Percentiles rank a stretch among this genome's conserved stretches.
Evolutionary conservation across 1,139 yeast species (phyloP).

Genomic region (Saccharomyces hybrid): DNA sequence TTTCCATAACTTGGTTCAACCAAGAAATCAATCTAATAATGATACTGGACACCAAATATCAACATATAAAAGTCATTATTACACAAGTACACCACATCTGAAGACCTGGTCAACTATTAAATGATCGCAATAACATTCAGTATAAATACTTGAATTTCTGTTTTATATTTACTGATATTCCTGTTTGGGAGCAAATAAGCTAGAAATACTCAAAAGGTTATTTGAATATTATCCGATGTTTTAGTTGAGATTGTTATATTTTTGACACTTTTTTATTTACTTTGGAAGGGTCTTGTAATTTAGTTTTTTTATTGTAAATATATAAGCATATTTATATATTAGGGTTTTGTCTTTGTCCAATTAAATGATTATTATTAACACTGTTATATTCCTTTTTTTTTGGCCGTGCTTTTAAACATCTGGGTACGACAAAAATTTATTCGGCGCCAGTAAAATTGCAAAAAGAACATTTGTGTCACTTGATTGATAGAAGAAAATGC

Average conservation of each 20-base stretch:
- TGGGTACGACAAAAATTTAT: neutral
- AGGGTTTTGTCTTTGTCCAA: neutral
- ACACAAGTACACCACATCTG: slow-evolving; percentile 47
- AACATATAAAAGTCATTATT: slow-evolving; percentile 45
- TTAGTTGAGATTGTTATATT: neutral
- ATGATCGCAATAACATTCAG: slow-evolving; percentile 26
- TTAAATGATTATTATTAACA: neutral
- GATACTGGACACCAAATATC: slow-evolving; percentile 66
- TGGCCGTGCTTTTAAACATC: neutral
- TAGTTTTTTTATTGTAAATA: neutral
- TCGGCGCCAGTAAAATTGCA: neutral
- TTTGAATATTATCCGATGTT: neutral
- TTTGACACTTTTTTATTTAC: neutral
- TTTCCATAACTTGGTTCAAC: slow-evolving; percentile 76
- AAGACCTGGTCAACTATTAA: slow-evolving; percentile 60
- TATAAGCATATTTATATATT: neutral
- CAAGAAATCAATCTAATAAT: slow-evolving; percentile 70
- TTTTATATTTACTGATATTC: slow-evolving; percentile 6
- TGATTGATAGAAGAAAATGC: too few species aligned
- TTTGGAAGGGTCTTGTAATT: neutral
- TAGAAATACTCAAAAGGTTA: neutral
- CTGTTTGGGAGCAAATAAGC: neutral
- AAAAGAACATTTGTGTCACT: neutral
- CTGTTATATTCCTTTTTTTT: neutral
- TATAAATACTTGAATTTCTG: slow-evolving; percentile 1